Evolutionary conservation across 148 eudicot species (phyloP).

Genomic region (Rheum nobile): DNA sequence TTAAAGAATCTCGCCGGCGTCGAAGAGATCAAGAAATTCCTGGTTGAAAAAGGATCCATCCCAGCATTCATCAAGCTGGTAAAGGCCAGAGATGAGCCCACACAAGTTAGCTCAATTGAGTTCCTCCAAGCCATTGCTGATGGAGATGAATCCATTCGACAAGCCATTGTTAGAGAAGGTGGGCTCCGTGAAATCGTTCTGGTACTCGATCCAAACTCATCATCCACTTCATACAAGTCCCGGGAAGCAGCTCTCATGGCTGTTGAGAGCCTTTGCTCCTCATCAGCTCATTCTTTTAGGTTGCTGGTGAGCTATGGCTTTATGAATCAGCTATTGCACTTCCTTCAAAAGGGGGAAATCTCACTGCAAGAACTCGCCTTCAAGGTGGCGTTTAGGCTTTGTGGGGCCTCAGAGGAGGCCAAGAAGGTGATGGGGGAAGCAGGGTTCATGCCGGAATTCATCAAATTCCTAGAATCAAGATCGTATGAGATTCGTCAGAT

Average conservation of each 20-base stretch:
- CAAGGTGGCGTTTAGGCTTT: constrained; percentile 49
- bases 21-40: constrained; percentile 73
- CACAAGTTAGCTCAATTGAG: constrained; percentile 41
- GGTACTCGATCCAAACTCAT: constrained; percentile 44
- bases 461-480: constrained; percentile 57
- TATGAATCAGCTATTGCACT: constrained; percentile 42
- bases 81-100: constrained; percentile 41
- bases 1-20: constrained; percentile 61
- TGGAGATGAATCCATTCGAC: constrained; percentile 36
- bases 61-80: constrained; percentile 29
- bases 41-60: constrained; percentile 68
- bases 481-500: constrained; percentile 60
- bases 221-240: constrained; percentile 28
- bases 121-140: constrained; percentile 44
- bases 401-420: constrained; percentile 53
- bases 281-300: constrained; percentile 21
- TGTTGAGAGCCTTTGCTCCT: constrained; percentile 38
- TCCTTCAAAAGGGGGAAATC: constrained; percentile 50
- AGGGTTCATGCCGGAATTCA: constrained; percentile 70
- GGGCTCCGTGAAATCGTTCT: constrained; percentile 39
- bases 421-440: constrained; percentile 71
- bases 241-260: constrained; percentile 52
- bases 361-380: constrained; percentile 66
- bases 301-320: constrained; percentile 44
- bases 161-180: constrained; percentile 34